phyloP scores from a whole-genome alignment of 2,329 filamentous ascomycete species.

The Reticulascus tulasneorum region DNA sequence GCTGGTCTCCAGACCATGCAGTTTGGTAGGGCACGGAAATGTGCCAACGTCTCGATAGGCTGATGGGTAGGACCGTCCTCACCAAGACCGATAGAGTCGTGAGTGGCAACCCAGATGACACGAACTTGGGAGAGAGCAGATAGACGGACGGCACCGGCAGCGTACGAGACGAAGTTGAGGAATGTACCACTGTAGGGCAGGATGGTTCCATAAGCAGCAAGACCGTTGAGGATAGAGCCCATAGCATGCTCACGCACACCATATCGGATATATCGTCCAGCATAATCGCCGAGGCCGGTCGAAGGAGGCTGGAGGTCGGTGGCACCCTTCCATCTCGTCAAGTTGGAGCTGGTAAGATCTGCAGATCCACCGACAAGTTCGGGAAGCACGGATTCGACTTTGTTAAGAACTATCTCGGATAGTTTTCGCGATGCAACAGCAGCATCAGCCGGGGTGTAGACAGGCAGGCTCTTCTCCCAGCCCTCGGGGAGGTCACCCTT shows the following conservation, averaged over 20 bases:
- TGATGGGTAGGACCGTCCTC: slow-evolving; percentile 99
- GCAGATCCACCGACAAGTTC: slow-evolving; percentile 95
- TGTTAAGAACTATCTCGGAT: slow-evolving; percentile 87
- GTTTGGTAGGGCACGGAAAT: slow-evolving; percentile 98
- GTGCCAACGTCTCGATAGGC: slow-evolving; percentile 95
- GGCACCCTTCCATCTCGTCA: slow-evolving; percentile 96
- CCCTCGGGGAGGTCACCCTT: slow-evolving; percentile 83
- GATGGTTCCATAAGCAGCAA: slow-evolving; percentile 91
- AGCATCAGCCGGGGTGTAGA: slow-evolving; percentile 80
- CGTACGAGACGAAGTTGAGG: slow-evolving; percentile 99
- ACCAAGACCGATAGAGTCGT: slow-evolving; percentile 98
- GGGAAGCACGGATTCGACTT: slow-evolving; percentile 77
- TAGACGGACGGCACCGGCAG: slow-evolving; percentile 89
- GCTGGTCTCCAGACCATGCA: slow-evolving; percentile 99
- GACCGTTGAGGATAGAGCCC: slow-evolving; percentile 91
- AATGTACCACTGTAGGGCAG: slow-evolving; percentile 95
- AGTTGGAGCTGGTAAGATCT: slow-evolving; percentile 96
- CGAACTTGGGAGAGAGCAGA: slow-evolving; percentile 89
- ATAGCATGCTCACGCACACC: slow-evolving; percentile 91
- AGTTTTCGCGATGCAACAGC: slow-evolving; percentile 94
- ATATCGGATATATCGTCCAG: slow-evolving; percentile 88
- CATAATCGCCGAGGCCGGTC: slow-evolving; percentile 81
- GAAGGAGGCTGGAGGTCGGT: slow-evolving; percentile 94
- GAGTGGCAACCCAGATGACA: slow-evolving; percentile 91
- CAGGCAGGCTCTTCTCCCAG: slow-evolving; percentile 91